Percentiles rank a stretch among this genome's conserved stretches.
Conservation (phyloP, 352 stramenopile species). For the Phytophthora pseudosyringae region DNA sequence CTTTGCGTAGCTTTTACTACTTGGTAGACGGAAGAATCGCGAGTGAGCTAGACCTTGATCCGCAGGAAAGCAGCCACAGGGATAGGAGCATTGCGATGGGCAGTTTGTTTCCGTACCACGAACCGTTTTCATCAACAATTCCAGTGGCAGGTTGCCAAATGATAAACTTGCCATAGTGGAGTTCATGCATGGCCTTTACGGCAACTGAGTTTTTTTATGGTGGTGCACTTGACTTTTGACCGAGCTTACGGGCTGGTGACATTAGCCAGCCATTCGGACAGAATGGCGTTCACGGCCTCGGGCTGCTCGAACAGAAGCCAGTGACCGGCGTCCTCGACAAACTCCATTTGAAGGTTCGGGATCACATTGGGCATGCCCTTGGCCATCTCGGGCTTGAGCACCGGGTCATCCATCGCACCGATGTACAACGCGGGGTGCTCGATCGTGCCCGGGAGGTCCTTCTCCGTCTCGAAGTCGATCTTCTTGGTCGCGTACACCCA, state of each 20-base stretch:
- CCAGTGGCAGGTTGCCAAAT: background rate
- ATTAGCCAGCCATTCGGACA: conserved; percentile 46
- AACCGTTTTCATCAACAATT: conserved; percentile 24
- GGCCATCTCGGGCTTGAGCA: conserved; percentile 55
- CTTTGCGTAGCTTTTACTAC: background rate
- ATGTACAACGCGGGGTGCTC: conserved; percentile 55
- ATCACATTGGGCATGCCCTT: conserved; percentile 47
- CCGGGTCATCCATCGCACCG: conserved; percentile 40
- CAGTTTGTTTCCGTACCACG: conserved; percentile 2
- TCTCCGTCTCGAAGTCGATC: conserved; percentile 56
- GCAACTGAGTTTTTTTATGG: background rate
- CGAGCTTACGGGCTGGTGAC: conserved; percentile 19
- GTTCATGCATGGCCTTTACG: background rate
- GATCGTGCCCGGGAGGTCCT: conserved; percentile 37
- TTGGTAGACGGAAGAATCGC: conserved; percentile 3
- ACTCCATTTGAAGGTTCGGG: conserved; percentile 43
- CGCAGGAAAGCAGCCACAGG: background rate
- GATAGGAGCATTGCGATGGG: conserved; percentile 8
- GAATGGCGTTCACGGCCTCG: conserved; percentile 47
- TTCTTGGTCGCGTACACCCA: conserved; percentile 51
- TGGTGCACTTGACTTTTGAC: conserved; percentile 1
- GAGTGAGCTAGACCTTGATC: background rate
- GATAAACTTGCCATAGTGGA: conserved; percentile 1
- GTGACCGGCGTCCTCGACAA: conserved; percentile 49
- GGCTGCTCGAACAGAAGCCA: conserved; percentile 49